Base-by-base conservation (phyloP, 2,329 filamentous ascomycete species). In the Didymosphaeria variabile region DNA sequence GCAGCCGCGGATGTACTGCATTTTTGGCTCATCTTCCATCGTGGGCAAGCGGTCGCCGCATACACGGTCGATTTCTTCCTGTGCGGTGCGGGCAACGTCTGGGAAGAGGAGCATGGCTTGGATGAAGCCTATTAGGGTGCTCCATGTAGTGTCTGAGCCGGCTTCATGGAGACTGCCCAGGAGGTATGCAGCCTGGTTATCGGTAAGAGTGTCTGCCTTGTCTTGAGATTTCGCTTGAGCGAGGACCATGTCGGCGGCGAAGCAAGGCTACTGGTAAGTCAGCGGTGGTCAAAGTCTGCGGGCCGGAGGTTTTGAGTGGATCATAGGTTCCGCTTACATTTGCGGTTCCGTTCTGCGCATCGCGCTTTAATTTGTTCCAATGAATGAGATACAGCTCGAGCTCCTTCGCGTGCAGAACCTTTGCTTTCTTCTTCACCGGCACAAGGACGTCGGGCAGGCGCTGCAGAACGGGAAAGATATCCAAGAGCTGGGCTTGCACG, bases 391-490 rank as follows among this genome's bases (percentile, higher is more conserved):
- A 75, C 3, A 73, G 58, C 5, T 62, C 72, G n/a, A 77, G 79
- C 61, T 86, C 84, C 2, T 73, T 70, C 38, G 71, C 60, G 57
- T 86, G 83, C 0, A 84, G 64, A 19, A 77, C 67, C 56, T 77
- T 80, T 0, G 81, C 82, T 29, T 80, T 75, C 29, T 66, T 70
- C 23, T 76, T 74, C 23, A 74, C 66, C 0, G 83, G 81, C n/a
- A 70, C 15, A 0, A 65, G 57, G 15, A 57, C 59, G 13, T 66
- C 67, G 2, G 72, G 71, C 7, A 87, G 73, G 2, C 63, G 59
- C 19, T 81, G 76, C 1, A 86, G 64, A 0, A 81, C 55, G 0
- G 84, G 84, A 57, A 79, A 85, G 17, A 80, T 71, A 60, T 86
- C 83, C 3, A 84, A 68, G 1, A 85, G 59, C 0, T 79, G 79